Percentiles rank a stretch among this genome's conserved stretches.
These are phyloP conservation scores for Prosopis cineraria DNA, from an alignment of 306 rosid species.

Conservation along the genomic window DNA sequence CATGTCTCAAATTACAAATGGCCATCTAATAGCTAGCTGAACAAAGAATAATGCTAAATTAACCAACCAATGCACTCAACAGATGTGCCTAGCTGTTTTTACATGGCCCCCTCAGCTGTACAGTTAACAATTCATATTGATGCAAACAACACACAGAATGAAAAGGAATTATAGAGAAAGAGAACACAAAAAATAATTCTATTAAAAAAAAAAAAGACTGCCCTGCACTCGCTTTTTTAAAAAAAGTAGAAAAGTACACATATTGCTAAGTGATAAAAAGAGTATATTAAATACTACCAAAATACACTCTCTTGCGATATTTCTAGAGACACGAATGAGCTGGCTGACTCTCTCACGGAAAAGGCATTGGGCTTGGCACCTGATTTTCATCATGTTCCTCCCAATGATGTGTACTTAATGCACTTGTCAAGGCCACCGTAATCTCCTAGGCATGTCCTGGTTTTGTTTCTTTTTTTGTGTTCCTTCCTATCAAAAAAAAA, in stretches of 20 bases:
- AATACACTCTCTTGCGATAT: too few species aligned
- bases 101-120: not conserved
- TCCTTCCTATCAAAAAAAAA: too few species aligned
- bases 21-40: not conserved
- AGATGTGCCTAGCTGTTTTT: not conserved
- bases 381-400: too few species aligned
- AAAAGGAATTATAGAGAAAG: not conserved
- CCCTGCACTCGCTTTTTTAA: not conserved
- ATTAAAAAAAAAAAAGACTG: too few species aligned
- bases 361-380: too few species aligned
- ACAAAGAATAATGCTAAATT: not conserved
- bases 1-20: not conserved
- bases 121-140: not conserved
- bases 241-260: not conserved
- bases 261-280: not conserved
- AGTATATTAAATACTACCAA: not conserved
- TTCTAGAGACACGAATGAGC: too few species aligned
- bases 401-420: too few species aligned
- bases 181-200: not conserved
- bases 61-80: not conserved
- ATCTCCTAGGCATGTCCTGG: too few species aligned
- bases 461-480: too few species aligned
- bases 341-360: too few species aligned
- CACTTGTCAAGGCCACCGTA: too few species aligned
- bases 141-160: not conserved